Conservation (phyloP, 371 early-diverging fungal genomes). For the Mortierella sp. region DNA sequence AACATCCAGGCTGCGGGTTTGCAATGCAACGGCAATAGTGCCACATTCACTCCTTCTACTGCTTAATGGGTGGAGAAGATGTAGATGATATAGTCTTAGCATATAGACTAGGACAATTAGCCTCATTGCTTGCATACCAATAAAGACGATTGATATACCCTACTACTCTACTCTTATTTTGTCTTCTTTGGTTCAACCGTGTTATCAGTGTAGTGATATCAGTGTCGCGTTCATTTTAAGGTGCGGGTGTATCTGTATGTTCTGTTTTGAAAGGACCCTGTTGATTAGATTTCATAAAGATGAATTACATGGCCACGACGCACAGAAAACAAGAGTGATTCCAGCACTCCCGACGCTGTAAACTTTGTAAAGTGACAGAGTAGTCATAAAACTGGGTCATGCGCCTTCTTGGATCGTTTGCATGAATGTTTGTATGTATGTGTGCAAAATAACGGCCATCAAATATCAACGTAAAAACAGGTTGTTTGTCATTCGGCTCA, state of each 20-base stretch:
- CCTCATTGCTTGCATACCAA: not conserved
- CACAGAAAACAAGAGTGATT: not conserved
- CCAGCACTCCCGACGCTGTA: not conserved
- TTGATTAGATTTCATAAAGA: not conserved
- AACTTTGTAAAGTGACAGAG: not conserved
- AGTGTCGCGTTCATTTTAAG: not conserved
- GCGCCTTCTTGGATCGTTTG: not conserved
- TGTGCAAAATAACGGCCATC: not conserved
- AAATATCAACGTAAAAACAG: not conserved
- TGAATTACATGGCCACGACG: not conserved
- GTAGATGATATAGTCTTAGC: not conserved
- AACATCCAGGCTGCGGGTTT: slow-evolving; percentile 35
- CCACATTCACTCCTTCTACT: slow-evolving; percentile 13
- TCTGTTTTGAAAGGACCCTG: not conserved
- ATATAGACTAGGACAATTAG: too few species aligned
- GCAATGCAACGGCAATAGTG: slow-evolving; percentile 6
- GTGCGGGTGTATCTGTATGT: too few species aligned
- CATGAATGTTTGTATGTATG: not conserved
- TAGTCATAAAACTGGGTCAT: not conserved
- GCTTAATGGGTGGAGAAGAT: not conserved
- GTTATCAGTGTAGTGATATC: too few species aligned
- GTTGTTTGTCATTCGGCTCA: slow-evolving; percentile 1
- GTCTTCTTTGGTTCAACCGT: not conserved
- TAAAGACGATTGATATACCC: not conserved
- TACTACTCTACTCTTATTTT: not conserved